A percentile compares a stretch with the other conserved stretches of the same genome.
Evolutionary conservation across 1,139 yeast species (phyloP).

Genomic region (Suhomyces chickasaworum): DNA sequence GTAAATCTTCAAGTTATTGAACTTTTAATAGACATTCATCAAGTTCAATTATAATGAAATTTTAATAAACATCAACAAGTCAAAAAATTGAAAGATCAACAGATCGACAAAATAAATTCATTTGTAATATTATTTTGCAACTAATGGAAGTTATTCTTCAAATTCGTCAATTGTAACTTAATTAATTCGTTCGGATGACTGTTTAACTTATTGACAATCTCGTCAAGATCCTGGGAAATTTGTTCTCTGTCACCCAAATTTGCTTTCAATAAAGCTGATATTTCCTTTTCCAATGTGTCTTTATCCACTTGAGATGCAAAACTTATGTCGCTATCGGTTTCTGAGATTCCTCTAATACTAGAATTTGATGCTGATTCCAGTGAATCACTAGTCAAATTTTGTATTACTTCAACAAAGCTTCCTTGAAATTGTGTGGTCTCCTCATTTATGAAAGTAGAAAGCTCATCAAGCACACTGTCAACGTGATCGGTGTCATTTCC

Average conservation of each 20-base stretch:
- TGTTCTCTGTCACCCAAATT: conserved; percentile 5
- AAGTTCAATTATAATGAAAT: too few species aligned
- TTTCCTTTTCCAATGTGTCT: conserved; percentile 21
- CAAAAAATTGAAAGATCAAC: too few species aligned
- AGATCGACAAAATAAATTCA: too few species aligned
- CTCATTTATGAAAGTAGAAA: conserved; percentile 28
- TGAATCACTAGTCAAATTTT: conserved; percentile 20
- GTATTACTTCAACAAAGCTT: conserved; percentile 33
- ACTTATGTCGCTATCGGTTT: background rate
- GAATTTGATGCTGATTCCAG: conserved; percentile 24
- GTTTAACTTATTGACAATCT: conserved; percentile 20
- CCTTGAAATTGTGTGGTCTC: conserved; percentile 27
- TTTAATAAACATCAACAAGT: too few species aligned
- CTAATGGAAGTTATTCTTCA: too few species aligned
- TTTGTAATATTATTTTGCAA: too few species aligned
- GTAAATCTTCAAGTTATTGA: too few species aligned
- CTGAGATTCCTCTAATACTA: conserved; percentile 26
- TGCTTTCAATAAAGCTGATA: conserved; percentile 20
- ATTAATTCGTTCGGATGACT: conserved; percentile 27
- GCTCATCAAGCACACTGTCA: conserved; percentile 30
- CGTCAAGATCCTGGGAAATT: conserved; percentile 18
- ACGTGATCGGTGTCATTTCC: conserved; percentile 20
- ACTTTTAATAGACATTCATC: too few species aligned
- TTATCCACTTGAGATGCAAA: conserved; percentile 21
- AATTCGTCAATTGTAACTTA: conserved; percentile 26